These are phyloP conservation scores for Yarrowia sp. DNA, from an alignment of 805 yeast genomes.

Conservation along the genomic window DNA sequence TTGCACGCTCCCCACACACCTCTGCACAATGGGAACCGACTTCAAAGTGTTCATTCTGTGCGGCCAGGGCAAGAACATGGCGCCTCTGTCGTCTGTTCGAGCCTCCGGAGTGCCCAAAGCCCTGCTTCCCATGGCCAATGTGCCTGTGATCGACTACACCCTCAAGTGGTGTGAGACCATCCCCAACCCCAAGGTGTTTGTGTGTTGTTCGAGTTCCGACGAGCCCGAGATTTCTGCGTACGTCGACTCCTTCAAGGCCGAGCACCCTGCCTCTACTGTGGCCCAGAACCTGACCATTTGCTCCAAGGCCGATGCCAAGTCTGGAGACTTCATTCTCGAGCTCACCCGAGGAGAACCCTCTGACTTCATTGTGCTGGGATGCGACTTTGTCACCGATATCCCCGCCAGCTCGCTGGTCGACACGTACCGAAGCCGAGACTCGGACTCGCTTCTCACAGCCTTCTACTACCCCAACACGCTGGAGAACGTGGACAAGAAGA, in stretches of 20 bases:
- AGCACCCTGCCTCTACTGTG: neutral
- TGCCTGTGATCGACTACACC: conserved; percentile 85
- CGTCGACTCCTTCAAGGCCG: conserved; percentile 12
- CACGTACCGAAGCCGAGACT: conserved; percentile 75
- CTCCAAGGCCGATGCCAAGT: conserved; percentile 39
- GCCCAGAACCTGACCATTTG: conserved; percentile 11
- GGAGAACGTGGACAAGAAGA: conserved; percentile 81
- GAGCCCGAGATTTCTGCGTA: conserved; percentile 11
- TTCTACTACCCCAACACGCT: conserved; percentile 77
- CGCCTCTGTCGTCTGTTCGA: conserved; percentile 68
- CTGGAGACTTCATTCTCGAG: conserved; percentile 43
- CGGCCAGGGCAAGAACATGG: conserved; percentile 77
- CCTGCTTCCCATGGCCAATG: conserved; percentile 84
- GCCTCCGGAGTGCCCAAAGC: conserved; percentile 81
- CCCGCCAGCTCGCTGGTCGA: conserved; percentile 90
- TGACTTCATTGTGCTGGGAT: conserved; percentile 84
- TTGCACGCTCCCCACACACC: neutral
- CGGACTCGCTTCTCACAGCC: conserved; percentile 69
- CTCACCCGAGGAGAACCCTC: conserved; percentile 43
- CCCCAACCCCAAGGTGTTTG: conserved; percentile 40
- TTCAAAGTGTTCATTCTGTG: conserved; percentile 90
- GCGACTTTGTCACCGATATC: conserved; percentile 90
- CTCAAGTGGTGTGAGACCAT: conserved; percentile 94
- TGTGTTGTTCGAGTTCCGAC: conserved; percentile 10
- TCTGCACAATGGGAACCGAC: conserved; percentile 63